A percentile compares a stretch with the other conserved stretches of the same genome.
These are phyloP conservation scores for Blastobotrys illinoisensis DNA, from an alignment of 1,139 yeast species.

Conservation along the genomic window DNA sequence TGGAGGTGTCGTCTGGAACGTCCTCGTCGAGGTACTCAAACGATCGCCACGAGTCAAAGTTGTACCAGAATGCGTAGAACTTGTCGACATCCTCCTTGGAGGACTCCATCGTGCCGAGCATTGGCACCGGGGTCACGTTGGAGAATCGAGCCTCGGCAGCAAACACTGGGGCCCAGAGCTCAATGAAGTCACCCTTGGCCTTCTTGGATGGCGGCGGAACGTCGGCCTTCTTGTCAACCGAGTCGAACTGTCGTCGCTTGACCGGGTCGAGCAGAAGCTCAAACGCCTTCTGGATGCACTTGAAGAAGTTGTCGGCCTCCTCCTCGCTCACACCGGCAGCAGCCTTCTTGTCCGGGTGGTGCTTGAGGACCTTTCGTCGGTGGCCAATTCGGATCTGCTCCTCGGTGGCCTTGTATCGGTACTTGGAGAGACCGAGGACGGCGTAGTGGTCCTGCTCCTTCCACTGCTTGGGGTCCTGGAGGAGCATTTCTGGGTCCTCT, in stretches of 20 bases:
- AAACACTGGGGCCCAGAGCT: conserved; percentile 90
- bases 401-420: conserved; percentile 86
- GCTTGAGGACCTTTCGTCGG: conserved; percentile 92
- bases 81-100: conserved; percentile 80
- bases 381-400: conserved; percentile 95
- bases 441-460: conserved; percentile 94
- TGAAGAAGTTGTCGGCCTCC: conserved; percentile 97
- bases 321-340: conserved; percentile 83
- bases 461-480: conserved; percentile 97
- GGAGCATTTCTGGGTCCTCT: conserved; percentile 67
- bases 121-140: conserved; percentile 82
- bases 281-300: conserved; percentile 93
- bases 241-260: conserved; percentile 90
- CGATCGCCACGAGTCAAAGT: conserved; percentile 97
- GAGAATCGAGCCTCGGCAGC: conserved; percentile 90
- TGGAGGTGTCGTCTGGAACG: conserved; percentile 98
- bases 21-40: conserved; percentile 98
- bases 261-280: conserved; percentile 81
- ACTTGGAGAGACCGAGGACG: conserved; percentile 86
- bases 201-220: conserved; percentile 69
- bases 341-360: conserved; percentile 97
- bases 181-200: conserved; percentile 61
- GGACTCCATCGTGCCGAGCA: conserved; percentile 62
- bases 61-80: conserved; percentile 89
- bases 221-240: conserved; percentile 86